Evolutionary conservation across 2,329 filamentous ascomycete genomes (phyloP).

Genomic region (Fusarium sp.): DNA sequence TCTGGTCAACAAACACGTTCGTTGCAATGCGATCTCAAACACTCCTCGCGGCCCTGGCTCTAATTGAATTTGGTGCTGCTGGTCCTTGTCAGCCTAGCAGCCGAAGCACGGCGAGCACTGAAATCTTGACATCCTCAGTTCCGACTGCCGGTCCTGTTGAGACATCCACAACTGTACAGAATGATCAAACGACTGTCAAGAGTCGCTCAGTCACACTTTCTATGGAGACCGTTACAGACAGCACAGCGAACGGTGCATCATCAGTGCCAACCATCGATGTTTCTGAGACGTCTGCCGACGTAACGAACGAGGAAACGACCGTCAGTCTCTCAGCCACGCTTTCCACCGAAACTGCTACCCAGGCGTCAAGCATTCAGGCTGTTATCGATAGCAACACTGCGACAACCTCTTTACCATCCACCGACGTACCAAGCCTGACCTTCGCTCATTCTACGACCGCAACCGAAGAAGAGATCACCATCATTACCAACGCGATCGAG

Average conservation of each 20-base stretch:
- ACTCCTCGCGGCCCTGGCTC: background rate
- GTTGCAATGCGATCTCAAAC: background rate
- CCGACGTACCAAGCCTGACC: background rate
- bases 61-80: background rate
- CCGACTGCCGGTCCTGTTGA: background rate
- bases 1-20: background rate
- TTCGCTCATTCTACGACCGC: background rate
- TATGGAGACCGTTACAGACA: background rate
- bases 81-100: background rate
- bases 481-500: conserved; percentile 7
- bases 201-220: background rate
- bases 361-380: background rate
- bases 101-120: background rate
- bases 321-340: background rate
- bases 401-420: background rate
- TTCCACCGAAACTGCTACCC: background rate
- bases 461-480: background rate
- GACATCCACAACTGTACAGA: background rate
- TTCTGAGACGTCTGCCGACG: background rate
- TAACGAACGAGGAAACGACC: fast-evolving
- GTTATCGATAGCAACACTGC: background rate
- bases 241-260: background rate
- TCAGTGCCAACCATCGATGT: background rate
- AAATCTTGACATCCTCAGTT: background rate
- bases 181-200: fast-evolving